Conservation (phyloP, 1,284 basidiomycete species). For the Gastroboletus turbinatus region DNA sequence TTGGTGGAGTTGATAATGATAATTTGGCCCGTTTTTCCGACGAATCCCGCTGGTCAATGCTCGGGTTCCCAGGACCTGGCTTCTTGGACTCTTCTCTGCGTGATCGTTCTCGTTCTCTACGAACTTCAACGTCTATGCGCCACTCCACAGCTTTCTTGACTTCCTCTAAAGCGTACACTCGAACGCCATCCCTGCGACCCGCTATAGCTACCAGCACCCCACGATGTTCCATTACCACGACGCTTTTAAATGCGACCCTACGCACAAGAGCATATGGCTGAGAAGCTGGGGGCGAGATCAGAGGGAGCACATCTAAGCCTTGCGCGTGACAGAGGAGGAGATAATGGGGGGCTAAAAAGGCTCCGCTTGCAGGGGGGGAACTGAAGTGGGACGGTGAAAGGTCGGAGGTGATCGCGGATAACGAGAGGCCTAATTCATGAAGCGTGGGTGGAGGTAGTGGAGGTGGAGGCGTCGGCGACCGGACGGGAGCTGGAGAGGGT, state of each 20-base stretch:
- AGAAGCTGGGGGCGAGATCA: slow-evolving; percentile 65
- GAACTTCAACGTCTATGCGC: slow-evolving; percentile 77
- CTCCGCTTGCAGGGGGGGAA: slow-evolving; percentile 70
- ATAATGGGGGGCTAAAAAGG: slow-evolving; percentile 76
- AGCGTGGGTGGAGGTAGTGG: slow-evolving; percentile 65
- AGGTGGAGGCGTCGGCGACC: slow-evolving; percentile 69
- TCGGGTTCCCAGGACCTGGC: slow-evolving; percentile 28
- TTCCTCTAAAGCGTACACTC: slow-evolving; percentile 82
- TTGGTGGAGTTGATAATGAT: slow-evolving; percentile 48
- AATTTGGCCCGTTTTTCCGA: slow-evolving; percentile 46
- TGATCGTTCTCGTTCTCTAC: slow-evolving; percentile 65
- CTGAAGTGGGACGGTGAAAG: slow-evolving; percentile 75
- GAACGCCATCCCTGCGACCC: slow-evolving; percentile 75
- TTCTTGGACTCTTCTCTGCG: slow-evolving; percentile 67
- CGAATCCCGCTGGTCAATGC: slow-evolving; percentile 39
- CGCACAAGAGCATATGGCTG: slow-evolving; percentile 79
- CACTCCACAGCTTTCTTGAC: slow-evolving; percentile 80
- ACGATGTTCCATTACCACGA: slow-evolving; percentile 86
- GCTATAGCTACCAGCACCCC: slow-evolving; percentile 83
- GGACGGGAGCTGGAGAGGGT: slow-evolving; percentile 48
- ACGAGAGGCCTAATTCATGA: slow-evolving; percentile 69
- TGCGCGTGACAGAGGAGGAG: slow-evolving; percentile 81
- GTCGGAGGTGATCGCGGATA: slow-evolving; percentile 63
- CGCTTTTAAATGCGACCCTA: slow-evolving; percentile 74
- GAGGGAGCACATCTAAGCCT: slow-evolving; percentile 75